Evolutionary conservation across 2,329 filamentous ascomycete genomes (phyloP), one percentile per base, ranked within the genome.

Genomic region (Fusarium tjaetaba): DNA sequence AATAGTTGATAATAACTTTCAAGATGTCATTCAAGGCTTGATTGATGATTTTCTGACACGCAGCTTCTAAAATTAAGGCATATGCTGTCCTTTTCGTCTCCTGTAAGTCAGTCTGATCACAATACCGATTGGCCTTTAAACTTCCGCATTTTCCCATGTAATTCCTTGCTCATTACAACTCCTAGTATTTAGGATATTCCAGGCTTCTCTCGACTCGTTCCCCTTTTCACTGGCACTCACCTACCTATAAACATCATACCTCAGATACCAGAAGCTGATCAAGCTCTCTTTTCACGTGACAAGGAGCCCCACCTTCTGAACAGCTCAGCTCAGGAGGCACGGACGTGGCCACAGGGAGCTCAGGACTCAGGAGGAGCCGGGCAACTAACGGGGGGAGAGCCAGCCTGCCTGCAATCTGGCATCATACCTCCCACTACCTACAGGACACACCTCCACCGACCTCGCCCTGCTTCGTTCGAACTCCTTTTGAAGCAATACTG

Each of bases 391-490:
- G 51, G 51, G 51, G 34, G 34, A 18, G 20, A 69, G 72, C 70
- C 71, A 67, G 74, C 67, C 56, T 72, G 81, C 80, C 79, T 85
- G 83, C 83, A 84, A 85, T 85, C 83, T 85, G 84, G 83, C 83
- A 84, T 84, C 82, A 83, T 81, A 82, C 75, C 78, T 80, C 75
- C 68, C 72, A 75, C 36, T 38, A 71, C 66, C 34, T 36, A 71
- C 66, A 76, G 76, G 70, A 76, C 75, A 73, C 61, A 74, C 75
- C 66, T 69, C 73, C 68, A 68, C 69, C 66, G 68, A 72, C 61
- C 70, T 74, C 62, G 76, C 72, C 75, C 72, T 76, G 73, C 71
- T 73, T 77, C 68, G 64, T 68, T 65, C 62, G 28, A 49, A 49
- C 46, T 72, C 65, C 61, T 53, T 55, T 62, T 66, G 71, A 77